phyloP scores from a whole-genome alignment of 257 asterid genomes.

The Prunella vulgaris region DNA sequence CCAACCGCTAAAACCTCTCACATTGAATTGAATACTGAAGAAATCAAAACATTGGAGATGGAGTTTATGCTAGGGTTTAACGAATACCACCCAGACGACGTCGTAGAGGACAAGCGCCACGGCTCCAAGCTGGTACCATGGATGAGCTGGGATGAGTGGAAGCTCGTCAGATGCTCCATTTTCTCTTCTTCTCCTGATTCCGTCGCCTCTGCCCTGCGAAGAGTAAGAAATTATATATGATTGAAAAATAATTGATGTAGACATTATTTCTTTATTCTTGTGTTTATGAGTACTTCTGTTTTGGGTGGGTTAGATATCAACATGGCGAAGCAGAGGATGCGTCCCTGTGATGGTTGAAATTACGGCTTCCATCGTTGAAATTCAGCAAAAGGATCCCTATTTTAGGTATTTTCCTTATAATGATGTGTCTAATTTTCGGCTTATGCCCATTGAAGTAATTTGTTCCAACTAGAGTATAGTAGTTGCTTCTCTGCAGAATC shows the following conservation, averaged over 20 bases:
- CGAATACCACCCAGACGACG: slow-evolving; percentile 35
- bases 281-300: not conserved
- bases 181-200: slow-evolving; percentile 58
- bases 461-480: not conserved
- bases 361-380: slow-evolving; percentile 70
- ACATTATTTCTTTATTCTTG: not conserved
- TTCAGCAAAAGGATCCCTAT: slow-evolving; percentile 76
- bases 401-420: slow-evolving; percentile 43
- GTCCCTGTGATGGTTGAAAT: slow-evolving; percentile 59
- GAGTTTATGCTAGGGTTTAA: slow-evolving; percentile 52
- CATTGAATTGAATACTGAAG: not conserved
- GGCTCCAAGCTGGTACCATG: slow-evolving; percentile 75
- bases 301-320: slow-evolving; percentile 42
- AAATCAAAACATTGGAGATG: slow-evolving; percentile 24
- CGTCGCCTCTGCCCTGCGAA: slow-evolving; percentile 49
- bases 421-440: not conserved
- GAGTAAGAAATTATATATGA: slow-evolving; percentile 32
- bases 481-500: not conserved
- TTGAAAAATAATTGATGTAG: not conserved
- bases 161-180: slow-evolving; percentile 46
- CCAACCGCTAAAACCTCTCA: slow-evolving; percentile 20
- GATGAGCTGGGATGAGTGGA: slow-evolving; percentile 91
- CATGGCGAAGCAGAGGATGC: slow-evolving; percentile 92
- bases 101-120: slow-evolving; percentile 31
- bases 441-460: not conserved